Evolutionary conservation across 495 filamentous ascomycete species (phyloP), one percentile per base, ranked within the genome.

Genomic region (Aspergillus baeticus): DNA sequence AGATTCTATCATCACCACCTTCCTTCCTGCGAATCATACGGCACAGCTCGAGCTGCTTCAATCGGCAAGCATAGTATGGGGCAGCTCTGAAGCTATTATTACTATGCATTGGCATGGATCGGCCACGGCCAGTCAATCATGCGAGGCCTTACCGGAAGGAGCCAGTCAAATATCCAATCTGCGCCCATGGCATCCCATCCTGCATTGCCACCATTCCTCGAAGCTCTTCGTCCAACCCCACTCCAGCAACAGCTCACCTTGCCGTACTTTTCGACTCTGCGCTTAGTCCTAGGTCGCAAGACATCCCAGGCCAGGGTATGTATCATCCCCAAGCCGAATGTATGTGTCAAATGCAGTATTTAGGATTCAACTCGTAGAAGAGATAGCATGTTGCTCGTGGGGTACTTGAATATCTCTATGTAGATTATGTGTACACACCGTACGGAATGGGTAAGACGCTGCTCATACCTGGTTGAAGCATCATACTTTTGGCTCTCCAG

Each of bases 401-500:
- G n/a, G n/a, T n/a, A n/a, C n/a, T n/a, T n/a, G n/a, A n/a, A n/a
- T n/a, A n/a, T n/a, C 26, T 8, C 26, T 8, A 8, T 29, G 26
- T 8, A 29, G 26, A 29, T 29, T 29, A 37, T 37, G 35, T 15
- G 35, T 29, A 29, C 26, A 29, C 26, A 8, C 26, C 4, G 26
- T 41, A 15, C 37, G n/a, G 37, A 17, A 41, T n/a, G 37, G 37
- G 37, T 41, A 18, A 41, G 37, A 41, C 15, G 37, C 17, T 7
- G n/a, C 18, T 7, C n/a, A 29, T 29, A 29, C n/a, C 37, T 18
- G 36, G 45, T 18, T 49, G 31, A 49, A 20, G 18, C 31, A 36
- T 23, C 41, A 38, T 43, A 33, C 38, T 53, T n/a, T 22, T 55
- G 63, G 61, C 47, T 57, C 58, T 49, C 45, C 46, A 63, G n/a